phyloP scores from a whole-genome alignment of 345 rosid genomes.

The Citropsis articulata region DNA sequence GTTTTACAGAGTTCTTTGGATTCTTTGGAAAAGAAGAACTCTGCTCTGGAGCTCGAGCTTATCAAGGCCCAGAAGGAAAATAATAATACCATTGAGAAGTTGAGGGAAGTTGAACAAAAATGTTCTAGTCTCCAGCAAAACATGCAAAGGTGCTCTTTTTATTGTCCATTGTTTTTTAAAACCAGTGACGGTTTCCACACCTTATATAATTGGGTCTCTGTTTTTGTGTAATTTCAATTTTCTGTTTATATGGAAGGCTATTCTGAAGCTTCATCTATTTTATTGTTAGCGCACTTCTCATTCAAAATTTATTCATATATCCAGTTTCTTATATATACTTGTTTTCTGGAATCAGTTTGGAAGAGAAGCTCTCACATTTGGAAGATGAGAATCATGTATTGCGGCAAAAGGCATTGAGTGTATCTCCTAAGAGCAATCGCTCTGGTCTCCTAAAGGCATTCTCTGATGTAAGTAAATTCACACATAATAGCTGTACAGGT shows the following conservation, averaged over 20 bases:
- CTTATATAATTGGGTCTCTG: neutral
- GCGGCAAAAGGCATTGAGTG: constrained; percentile 65
- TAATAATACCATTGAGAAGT: constrained; percentile 49
- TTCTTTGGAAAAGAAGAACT: constrained; percentile 63
- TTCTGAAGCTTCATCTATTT: neutral
- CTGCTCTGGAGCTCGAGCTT: constrained; percentile 66
- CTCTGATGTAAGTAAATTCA: constrained; percentile 58
- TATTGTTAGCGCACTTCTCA: neutral
- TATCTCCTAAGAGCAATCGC: constrained; percentile 51
- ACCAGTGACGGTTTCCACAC: neutral
- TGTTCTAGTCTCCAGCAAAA: constrained; percentile 67
- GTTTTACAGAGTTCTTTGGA: constrained; percentile 60
- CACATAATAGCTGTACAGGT: neutral
- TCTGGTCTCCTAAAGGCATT: constrained; percentile 40
- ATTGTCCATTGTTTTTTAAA: neutral
- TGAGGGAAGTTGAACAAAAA: constrained; percentile 61
- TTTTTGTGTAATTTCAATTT: neutral
- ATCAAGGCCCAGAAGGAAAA: constrained; percentile 51
- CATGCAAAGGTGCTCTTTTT: constrained; percentile 53
- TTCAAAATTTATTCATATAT: neutral
- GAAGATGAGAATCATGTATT: constrained; percentile 89
- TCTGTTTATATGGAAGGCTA: neutral
- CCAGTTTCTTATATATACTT: neutral
- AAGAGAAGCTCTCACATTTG: constrained; percentile 62
- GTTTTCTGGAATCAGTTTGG: constrained; percentile 45